A percentile compares a stretch with the other conserved stretches of the same genome.
These are phyloP conservation scores for Chrysoporthe puriensis DNA, from an alignment of 2,329 filamentous ascomycete species.

Conservation along the genomic window DNA sequence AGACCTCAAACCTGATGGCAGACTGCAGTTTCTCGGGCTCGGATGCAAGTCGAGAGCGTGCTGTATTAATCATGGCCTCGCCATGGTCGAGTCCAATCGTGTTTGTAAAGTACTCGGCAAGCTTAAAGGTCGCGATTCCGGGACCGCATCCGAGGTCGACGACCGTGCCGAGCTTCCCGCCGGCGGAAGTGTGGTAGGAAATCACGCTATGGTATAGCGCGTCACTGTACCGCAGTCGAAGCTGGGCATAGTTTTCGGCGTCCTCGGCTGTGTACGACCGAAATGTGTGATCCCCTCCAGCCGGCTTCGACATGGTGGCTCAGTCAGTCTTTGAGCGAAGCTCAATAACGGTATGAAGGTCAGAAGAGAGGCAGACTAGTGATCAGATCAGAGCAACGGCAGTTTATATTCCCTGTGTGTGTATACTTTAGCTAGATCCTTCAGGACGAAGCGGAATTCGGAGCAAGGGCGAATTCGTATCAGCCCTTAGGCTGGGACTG, in stretches of 20 bases:
- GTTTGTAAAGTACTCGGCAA: slow-evolving; percentile 50
- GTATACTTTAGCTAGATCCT: not conserved
- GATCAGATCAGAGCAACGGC: too few species aligned
- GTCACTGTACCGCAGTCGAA: slow-evolving; percentile 47
- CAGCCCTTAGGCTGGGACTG: not conserved
- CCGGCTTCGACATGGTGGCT: slow-evolving; percentile 7
- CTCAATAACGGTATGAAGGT: too few species aligned
- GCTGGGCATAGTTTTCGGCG: slow-evolving; percentile 47
- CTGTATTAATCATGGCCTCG: slow-evolving; percentile 56
- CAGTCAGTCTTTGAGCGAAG: too few species aligned
- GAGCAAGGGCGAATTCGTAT: not conserved
- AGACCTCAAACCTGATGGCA: slow-evolving; percentile 42
- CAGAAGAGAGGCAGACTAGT: too few species aligned
- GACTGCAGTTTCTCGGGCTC: slow-evolving; percentile 36
- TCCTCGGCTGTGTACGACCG: slow-evolving; percentile 47
- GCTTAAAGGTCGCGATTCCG: slow-evolving; percentile 50
- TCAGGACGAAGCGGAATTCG: not conserved
- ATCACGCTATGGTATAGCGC: slow-evolving; percentile 52
- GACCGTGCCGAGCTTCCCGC: slow-evolving; percentile 46
- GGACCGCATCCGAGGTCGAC: slow-evolving; percentile 63
- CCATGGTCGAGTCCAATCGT: slow-evolving; percentile 56
- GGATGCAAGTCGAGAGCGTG: slow-evolving; percentile 40
- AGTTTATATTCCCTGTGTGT: not conserved
- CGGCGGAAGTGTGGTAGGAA: slow-evolving; percentile 49
- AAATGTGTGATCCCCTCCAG: slow-evolving; percentile 47